Base-by-base conservation (phyloP, 345 rosid species). In the Boechera stricta region DNA sequence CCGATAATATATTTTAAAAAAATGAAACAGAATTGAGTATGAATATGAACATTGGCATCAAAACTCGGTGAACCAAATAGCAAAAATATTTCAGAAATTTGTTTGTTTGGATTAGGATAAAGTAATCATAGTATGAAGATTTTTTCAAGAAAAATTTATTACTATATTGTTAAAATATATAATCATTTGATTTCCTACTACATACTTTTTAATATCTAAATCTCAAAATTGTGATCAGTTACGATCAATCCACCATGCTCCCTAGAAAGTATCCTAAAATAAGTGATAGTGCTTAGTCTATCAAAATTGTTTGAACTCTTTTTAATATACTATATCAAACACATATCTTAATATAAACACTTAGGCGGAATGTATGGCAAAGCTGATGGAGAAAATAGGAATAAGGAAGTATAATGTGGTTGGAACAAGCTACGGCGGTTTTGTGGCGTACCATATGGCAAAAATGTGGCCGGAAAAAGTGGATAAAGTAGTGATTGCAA, bases 381-480 rank as follows among this genome's bases (percentile, higher is more conserved):
- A 86, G 64, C 71, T 91, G 71, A 79, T 90, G 13, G 89, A 87
- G 52, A 85, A 71, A 48, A 24, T 87, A 18, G 85, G 82, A 9
- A 81, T 89, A 45, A 65, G 74, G 49, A 86, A 79, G 81, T 94
- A 76, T 33, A 74, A 79, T 26, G 81, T 94, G 1, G 70, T 83
- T 69, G 97, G 98, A 18, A 94, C 97, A 7, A 94, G 98, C 80
- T 94, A 94, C 41, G 98, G 98, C 0, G 98, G 98, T 38, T 85
- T 94, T 44, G 97, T 94, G 45, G 89, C 97, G n/a, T 90, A 89
- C 80, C 86, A 86, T 21, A 31, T 90, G 87, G 98, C 95, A 12
- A 87, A 56, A 75, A 70, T 85, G 93, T 77, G 75, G 83, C 93
- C 97, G 12, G 86, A 86, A 44, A 90, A 78, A 79, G 91, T 92